Base-by-base conservation (phyloP, 345 rosid species). In the Eucalyptus caleyi region DNA sequence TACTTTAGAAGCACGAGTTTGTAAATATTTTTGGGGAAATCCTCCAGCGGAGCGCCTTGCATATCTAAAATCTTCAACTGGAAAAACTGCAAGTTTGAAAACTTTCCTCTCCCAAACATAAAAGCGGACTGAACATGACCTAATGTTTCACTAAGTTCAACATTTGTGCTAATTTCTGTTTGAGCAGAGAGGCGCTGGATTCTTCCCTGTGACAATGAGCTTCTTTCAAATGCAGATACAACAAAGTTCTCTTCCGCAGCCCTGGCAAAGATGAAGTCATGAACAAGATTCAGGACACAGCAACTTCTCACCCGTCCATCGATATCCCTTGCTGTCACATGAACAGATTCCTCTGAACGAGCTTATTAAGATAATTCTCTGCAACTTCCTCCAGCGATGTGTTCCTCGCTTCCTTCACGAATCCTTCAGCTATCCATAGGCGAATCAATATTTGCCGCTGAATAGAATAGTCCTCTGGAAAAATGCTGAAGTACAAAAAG, bases 391-490 rank as follows among this genome's bases (percentile, higher is more conserved):
- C 93, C 50, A 45, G 9, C 14, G 86, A 62, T 4, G 3, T 89
- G 21, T 56, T 56, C 62, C 62, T 56, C 1, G 5, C 34, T 87
- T 50, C 86, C 50, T 85, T 44, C 91, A 60, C 16, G 4, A 60
- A 27, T 60, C 91, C 87, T 59, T 91, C 90, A 3, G 90, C 88
- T 40, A 90, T 65, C 93, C 93, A 91, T 45, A 87, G 32, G 18
- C 81, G 86, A 14, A 87, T 42, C 62, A 92, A 69, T 60, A 80
- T 88, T 37, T 30, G 81, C n/a, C 86, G 2, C 14, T 50, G 45
- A 77, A 92, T 65, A 6, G 60, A 14, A 45, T 82, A 86, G 85
- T 88, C 86, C 62, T 90, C 88, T 1, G 88, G 93, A 51, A 88
- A 92, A n/a, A 87, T 60, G 26, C 91, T 54, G 15, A 91, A 87